Evolutionary conservation across 768 basidiomycete species (phyloP), one percentile per base, ranked within the genome.

Genomic region (Collybia sp.): DNA sequence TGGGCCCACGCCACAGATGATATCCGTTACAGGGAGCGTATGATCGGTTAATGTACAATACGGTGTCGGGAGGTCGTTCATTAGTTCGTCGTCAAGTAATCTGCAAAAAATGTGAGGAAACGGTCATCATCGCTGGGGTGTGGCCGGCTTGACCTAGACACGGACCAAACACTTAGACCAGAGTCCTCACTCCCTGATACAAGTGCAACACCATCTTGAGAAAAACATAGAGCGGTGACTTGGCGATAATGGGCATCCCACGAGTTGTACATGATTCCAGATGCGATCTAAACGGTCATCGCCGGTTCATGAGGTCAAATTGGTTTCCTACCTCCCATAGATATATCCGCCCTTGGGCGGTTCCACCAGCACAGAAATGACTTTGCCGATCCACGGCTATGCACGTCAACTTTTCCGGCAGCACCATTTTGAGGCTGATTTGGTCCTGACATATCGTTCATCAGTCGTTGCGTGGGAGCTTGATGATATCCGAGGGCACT

Each of bases 231-330:
- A 8, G 86, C 83, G 49, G 80, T 88, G 43, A 97, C 78, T 59
- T 83, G 76, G 47, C 95, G 88, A 68, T 98, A 99, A 64, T 98
- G 95, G 13, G 94, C 94, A 49, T 97, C 94, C 82, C 93, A 93
- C 0, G 88, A 79, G 54, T 86, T 82, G 70, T 83, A 92, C 39
- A 97, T 70, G 44, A 94, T 83, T n/a, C 94, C 94, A n/a, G 94
- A 96, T 9, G 87, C 74, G 53, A 92, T 73, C 93, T 96, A 66
- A 49, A 45, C 15, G 31, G 36, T 53, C 17, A 44, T 45, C 37
- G 48, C 45, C 41, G 33, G n/a, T 44, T 25, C 40, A 18, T 15
- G 18, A 42, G 20, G 13, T 16, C 19, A 17, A 41, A 37, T n/a
- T 47, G 15, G 46, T 39, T 4, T 9, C 20, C 46, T 53, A 85